phyloP scores from a whole-genome alignment of 2,329 filamentous ascomycete genomes.

The Thielaviopsis ethacetica region DNA sequence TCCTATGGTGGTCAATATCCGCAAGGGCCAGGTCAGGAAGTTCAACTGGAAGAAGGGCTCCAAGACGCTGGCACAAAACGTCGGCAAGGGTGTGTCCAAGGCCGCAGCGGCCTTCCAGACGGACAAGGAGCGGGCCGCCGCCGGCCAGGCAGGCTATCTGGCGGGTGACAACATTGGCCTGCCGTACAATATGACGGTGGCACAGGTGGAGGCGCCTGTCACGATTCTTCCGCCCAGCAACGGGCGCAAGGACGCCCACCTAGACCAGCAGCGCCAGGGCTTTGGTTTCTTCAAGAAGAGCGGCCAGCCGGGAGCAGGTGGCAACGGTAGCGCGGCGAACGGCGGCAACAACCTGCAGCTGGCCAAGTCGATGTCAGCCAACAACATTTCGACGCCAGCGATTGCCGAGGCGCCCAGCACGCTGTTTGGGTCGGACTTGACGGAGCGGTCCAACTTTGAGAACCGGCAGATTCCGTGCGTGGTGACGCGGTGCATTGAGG shows the following conservation, averaged over 20 bases:
- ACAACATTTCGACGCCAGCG: constrained; percentile 4
- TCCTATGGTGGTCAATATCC: constrained; percentile 88
- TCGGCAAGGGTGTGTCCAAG: constrained; percentile 85
- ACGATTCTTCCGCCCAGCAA: constrained; percentile 12
- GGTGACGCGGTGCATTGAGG: constrained; percentile 85
- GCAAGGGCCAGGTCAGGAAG: constrained; percentile 86
- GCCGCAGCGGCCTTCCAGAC: constrained; percentile 61
- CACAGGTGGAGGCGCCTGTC: constrained; percentile 33
- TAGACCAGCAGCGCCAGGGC: constrained; percentile 32
- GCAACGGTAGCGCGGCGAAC: neutral
- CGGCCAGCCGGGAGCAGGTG: neutral
- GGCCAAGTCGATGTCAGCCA: constrained; percentile 4
- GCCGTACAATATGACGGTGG: constrained; percentile 53
- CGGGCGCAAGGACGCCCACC: constrained; percentile 19
- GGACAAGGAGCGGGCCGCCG: constrained; percentile 36
- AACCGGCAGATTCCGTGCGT: constrained; percentile 78
- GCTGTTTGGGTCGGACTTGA: constrained; percentile 80
- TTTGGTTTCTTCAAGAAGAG: constrained; percentile 56
- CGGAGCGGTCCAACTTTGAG: constrained; percentile 74
- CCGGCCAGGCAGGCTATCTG: constrained; percentile 33
- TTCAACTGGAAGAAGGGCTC: constrained; percentile 99
- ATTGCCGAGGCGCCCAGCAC: constrained; percentile 29
- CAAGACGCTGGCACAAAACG: constrained; percentile 83
- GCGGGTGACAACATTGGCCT: constrained; percentile 49
- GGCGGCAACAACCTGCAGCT: constrained; percentile 3